These are phyloP conservation scores for Arthonia radiata DNA, from an alignment of 495 filamentous ascomycete species.

Conservation along the genomic window DNA sequence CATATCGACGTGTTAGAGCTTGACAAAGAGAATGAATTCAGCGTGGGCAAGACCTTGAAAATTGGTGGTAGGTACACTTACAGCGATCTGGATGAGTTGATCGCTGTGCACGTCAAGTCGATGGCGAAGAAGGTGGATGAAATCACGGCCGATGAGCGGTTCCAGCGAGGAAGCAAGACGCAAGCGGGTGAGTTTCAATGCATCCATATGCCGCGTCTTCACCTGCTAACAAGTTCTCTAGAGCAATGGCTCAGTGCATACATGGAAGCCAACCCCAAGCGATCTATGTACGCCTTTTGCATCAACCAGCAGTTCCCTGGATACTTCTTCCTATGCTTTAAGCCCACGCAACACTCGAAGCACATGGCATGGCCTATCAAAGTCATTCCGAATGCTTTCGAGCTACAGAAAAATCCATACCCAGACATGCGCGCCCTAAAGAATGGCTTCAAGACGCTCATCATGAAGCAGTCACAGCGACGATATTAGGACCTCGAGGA, in stretches of 20 bases:
- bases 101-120: slow-evolving; percentile 86
- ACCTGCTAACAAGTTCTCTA: too few relatives aligned
- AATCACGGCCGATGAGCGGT: slow-evolving; percentile 80
- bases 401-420: slow-evolving; percentile 64
- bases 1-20: slow-evolving; percentile 93
- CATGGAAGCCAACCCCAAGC: slow-evolving; percentile 81
- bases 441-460: slow-evolving; percentile 33
- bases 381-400: slow-evolving; percentile 70
- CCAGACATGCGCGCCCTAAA: slow-evolving; percentile 84
- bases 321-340: slow-evolving; percentile 90
- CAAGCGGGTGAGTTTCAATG: slow-evolving; percentile 48
- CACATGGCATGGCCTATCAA: slow-evolving; percentile 70
- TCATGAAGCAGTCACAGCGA: too few relatives aligned
- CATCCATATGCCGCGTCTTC: slow-evolving; percentile 2
- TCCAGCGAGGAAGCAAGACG: slow-evolving; percentile 48
- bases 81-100: slow-evolving; percentile 87
- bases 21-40: slow-evolving; percentile 90
- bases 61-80: slow-evolving; percentile 75
- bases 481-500: too few relatives aligned
- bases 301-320: slow-evolving; percentile 76
- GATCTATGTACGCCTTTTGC: slow-evolving; percentile 85
- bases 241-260: slow-evolving; percentile 92
- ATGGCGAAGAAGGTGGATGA: slow-evolving; percentile 97
- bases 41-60: slow-evolving; percentile 58
- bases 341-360: slow-evolving; percentile 47